These are phyloP conservation scores for Phytomonas francai DNA, from an alignment of 208 protist genomes.

Conservation along the genomic window DNA sequence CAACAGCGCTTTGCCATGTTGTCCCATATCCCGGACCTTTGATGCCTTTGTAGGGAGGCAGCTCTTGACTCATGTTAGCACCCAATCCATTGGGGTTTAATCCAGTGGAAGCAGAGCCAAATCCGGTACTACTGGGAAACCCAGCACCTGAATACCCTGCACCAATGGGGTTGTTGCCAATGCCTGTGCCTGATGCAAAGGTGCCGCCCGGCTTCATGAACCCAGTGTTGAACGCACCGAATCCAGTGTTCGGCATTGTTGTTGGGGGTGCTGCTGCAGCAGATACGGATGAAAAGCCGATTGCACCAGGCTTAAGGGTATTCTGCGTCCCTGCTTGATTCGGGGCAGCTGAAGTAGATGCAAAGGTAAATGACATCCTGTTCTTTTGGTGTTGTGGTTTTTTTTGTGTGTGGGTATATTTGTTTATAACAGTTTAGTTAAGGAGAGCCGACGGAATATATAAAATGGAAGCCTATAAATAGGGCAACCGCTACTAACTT, in stretches of 20 bases:
- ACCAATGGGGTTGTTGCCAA: conserved; percentile 8
- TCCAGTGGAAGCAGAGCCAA: conserved; percentile 8
- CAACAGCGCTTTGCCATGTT: conserved; percentile 46
- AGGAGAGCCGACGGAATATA: not conserved
- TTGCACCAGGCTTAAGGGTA: not conserved
- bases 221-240: not conserved
- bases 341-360: not conserved
- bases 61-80: conserved; percentile 10
- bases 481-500: not conserved
- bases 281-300: not conserved
- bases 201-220: conserved; percentile 1
- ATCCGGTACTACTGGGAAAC: conserved; percentile 17
- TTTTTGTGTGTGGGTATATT: not conserved
- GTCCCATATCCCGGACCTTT: conserved; percentile 59
- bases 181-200: conserved; percentile 11
- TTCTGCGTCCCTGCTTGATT: conserved; percentile 2
- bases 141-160: conserved; percentile 7
- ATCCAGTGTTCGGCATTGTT: not conserved
- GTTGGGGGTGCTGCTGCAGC: not conserved
- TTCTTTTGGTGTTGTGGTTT: not conserved
- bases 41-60: conserved; percentile 57
- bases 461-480: conserved; percentile 1
- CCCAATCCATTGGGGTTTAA: not conserved
- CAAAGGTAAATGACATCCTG: not conserved
- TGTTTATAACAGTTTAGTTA: not conserved